Evolutionary conservation across 805 yeast species (phyloP).

Genomic region (Yarrowia bubula): DNA sequence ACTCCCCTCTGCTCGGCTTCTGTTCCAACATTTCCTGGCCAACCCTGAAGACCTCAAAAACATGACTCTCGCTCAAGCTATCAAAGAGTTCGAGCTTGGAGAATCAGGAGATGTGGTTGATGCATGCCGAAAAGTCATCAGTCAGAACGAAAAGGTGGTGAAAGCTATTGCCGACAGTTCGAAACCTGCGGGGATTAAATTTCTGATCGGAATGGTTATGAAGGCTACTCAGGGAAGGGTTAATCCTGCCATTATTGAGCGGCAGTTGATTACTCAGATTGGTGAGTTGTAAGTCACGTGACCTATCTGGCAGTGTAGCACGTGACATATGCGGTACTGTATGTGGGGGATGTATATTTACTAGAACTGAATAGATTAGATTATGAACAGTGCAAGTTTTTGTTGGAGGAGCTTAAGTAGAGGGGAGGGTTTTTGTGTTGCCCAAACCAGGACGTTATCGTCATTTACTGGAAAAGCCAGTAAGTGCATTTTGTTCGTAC

Average conservation of each 20-base stretch:
- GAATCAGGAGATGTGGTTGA: constrained; percentile 37
- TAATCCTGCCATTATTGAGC: constrained; percentile 32
- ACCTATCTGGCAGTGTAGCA: no score
- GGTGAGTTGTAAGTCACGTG: no score
- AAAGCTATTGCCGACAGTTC: constrained; percentile 56
- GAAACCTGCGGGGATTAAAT: constrained; percentile 64
- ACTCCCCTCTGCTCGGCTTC: constrained; percentile 61
- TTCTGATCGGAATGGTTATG: constrained; percentile 83
- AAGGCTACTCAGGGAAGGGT: constrained; percentile 68
- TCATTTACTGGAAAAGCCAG: no score
- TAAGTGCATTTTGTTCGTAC: no score
- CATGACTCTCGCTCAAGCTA: constrained; percentile 44
- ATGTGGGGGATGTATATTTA: no score
- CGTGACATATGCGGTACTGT: no score
- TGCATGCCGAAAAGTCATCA: constrained; percentile 49
- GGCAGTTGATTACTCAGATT: not conserved
- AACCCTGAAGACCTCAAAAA: constrained; percentile 43
- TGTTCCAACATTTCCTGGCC: constrained; percentile 61
- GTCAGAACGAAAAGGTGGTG: constrained; percentile 53
- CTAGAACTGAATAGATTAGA: not conserved
- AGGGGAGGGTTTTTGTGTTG: no score
- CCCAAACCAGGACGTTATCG: no score
- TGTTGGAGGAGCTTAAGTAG: no score
- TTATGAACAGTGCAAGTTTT: not conserved
- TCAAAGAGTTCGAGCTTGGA: constrained; percentile 48